phyloP scores from a whole-genome alignment of 305 asterid genomes.

The Fraxinus xanthoxyloides region DNA sequence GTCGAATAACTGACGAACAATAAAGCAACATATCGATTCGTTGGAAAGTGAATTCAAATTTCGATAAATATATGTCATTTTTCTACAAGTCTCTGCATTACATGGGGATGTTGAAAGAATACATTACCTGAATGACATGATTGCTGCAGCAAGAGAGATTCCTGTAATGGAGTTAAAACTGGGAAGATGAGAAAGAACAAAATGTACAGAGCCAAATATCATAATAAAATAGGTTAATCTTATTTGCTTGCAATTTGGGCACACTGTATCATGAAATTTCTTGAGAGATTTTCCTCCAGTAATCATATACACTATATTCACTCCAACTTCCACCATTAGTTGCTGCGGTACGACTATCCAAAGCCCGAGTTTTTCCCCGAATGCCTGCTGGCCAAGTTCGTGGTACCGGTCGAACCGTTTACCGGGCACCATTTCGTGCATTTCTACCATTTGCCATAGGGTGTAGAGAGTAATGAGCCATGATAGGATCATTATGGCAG shows the following conservation, averaged over 20 bases:
- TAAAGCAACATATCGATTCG: background rate
- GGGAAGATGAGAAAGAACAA: conserved; percentile 43
- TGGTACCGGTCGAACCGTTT: conserved; percentile 44
- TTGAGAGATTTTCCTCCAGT: conserved; percentile 46
- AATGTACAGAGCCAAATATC: conserved; percentile 37
- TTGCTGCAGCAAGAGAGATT: conserved; percentile 47
- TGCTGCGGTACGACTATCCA: conserved; percentile 47
- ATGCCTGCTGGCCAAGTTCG: conserved; percentile 43
- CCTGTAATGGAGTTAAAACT: conserved; percentile 40
- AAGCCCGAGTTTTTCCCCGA: conserved; percentile 36
- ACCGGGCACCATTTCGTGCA: conserved; percentile 49
- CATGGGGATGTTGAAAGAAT: background rate
- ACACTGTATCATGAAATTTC: conserved; percentile 27
- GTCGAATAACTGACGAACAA: conserved; percentile 36
- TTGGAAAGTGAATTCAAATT: background rate
- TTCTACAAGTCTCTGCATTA: background rate
- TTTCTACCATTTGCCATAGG: conserved; percentile 53
- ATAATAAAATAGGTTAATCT: conserved; percentile 32
- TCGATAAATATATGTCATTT: background rate
- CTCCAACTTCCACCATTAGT: conserved; percentile 37
- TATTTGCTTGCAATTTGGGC: conserved; percentile 21
- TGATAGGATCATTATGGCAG: conserved; percentile 29
- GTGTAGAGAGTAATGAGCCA: conserved; percentile 50
- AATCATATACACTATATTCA: conserved; percentile 43
- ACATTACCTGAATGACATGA: conserved; percentile 49